Base-by-base conservation (phyloP, 306 rosid species). In the Lathyrus tuberosus region DNA sequence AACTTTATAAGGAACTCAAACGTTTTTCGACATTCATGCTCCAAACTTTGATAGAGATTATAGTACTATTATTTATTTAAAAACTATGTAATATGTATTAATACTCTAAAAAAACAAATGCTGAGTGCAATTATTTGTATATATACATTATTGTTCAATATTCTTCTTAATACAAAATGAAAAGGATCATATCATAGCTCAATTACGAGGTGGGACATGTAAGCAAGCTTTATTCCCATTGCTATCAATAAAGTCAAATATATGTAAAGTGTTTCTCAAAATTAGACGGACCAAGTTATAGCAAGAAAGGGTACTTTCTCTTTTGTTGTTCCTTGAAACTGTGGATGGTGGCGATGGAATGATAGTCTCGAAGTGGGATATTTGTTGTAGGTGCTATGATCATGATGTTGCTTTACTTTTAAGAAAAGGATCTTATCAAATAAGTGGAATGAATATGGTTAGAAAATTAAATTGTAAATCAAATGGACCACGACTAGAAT, bases 161-260 rank as follows among this genome's bases (percentile, higher is more conserved):
- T 52, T 20, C 3, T 52, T 6, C 8, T 20, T 14, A 20, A 52
- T 60, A 57, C 41, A 66, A 65, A 44, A 58, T 33, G 5, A 26
- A 16, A 75, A 48, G 14, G 6, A 68, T 59, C 38, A 38, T 31
- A 48, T 59, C 38, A 60, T 31, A 48, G n/a, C 57, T 56, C 75
- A 68, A 11, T 76, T 66, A 66, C 2, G 13, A 60, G 62, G 70
- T 76, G 80, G 75, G 79, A 10, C 69, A 67, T 35, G 69, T 24
- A 58, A 53, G 69, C 69, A 68, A 67, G 56, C 37, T 75, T 49
- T 60, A 60, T 40, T 48, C 28, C 75, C 70, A 76, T 60, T 59
- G 35, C 54, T 14, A 54, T 65, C 12, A 49, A 67, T 31, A 48
- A 60, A 57, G 72, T 72, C 78, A 78, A 72, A 37, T 58, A 14